Percentiles rank a stretch among this genome's conserved stretches.
These are phyloP conservation scores for Fraxinus sp. DNA, from an alignment of 305 asterid species.

Conservation along the genomic window DNA sequence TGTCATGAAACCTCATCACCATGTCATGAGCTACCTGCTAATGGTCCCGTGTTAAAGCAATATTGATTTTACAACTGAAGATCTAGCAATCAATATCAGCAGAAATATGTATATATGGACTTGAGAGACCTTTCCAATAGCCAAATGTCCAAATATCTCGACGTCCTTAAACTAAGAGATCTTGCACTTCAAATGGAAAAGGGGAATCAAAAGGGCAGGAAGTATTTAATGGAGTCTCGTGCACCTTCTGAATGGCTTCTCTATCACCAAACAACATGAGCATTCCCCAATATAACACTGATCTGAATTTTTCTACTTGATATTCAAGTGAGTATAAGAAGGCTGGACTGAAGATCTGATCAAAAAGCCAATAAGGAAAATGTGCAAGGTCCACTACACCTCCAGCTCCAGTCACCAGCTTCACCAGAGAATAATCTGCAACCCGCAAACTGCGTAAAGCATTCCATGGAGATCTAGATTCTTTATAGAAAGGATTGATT, in stretches of 20 bases:
- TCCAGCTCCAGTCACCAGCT: constrained; percentile 57
- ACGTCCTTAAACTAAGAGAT: constrained; percentile 25
- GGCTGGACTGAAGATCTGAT: constrained; percentile 36
- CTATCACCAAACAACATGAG: constrained; percentile 30
- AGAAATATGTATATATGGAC: constrained; percentile 21
- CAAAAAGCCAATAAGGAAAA: constrained; percentile 29
- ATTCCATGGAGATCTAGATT: constrained; percentile 54
- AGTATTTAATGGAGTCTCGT: constrained; percentile 25
- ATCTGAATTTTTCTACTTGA: constrained; percentile 28
- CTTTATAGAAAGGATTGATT: constrained; percentile 45
- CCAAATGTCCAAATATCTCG: constrained; percentile 32
- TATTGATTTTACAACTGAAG: constrained; percentile 22
- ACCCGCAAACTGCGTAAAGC: constrained; percentile 55
- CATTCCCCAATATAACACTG: constrained; percentile 27
- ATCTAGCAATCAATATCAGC: constrained; percentile 24
- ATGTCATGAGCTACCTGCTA: constrained; percentile 33
- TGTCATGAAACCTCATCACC: constrained; percentile 32
- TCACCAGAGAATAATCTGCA: constrained; percentile 48
- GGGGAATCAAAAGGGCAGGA: constrained; percentile 27
- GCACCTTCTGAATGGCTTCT: constrained; percentile 26
- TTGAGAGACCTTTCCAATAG: constrained; percentile 28
- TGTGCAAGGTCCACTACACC: constrained; percentile 43
- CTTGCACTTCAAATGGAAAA: constrained; percentile 27
- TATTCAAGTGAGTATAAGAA: constrained; percentile 20
- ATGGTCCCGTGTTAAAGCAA: constrained; percentile 27